Conservation (phyloP, 768 basidiomycete species). For the Rhodotorula kratochvilovae region DNA sequence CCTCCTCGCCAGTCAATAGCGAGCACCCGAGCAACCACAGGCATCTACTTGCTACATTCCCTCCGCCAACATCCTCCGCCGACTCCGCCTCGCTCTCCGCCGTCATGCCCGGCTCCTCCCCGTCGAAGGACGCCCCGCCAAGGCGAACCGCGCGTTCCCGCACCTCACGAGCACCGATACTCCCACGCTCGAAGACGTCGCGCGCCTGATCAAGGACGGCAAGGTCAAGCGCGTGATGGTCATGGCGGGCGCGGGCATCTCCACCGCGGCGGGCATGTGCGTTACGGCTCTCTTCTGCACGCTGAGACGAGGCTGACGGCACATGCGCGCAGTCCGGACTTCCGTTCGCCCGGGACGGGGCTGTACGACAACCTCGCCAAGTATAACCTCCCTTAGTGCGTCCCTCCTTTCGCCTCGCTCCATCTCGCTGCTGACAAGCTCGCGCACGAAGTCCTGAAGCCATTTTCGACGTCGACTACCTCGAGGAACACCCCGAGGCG, state of each 20-base stretch:
- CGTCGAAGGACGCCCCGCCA: neutral
- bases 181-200: slow-evolving; percentile 38
- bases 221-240: slow-evolving; percentile 35
- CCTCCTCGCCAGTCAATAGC: no score
- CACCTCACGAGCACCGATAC: neutral
- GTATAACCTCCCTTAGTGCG: neutral
- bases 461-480: slow-evolving; percentile 87
- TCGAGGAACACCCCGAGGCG: slow-evolving; percentile 48
- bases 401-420: no score
- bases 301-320: neutral
- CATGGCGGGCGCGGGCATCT: slow-evolving; percentile 57
- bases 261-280: slow-evolving; percentile 62
- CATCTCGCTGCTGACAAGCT: accelerated
- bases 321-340: slow-evolving; percentile 58
- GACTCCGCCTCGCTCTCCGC: neutral
- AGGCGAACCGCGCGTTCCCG: slow-evolving; percentile 18
- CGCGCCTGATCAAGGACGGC: slow-evolving; percentile 34
- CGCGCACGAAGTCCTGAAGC: slow-evolving; percentile 65
- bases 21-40: no score
- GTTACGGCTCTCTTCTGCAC: neutral
- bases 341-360: slow-evolving; percentile 78
- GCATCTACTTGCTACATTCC: no score
- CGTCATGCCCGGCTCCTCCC: neutral
- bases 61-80: neutral
- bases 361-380: slow-evolving; percentile 50